These are phyloP conservation scores for Curvularia lunata DNA, from an alignment of 2,329 filamentous ascomycete genomes.

Conservation along the genomic window DNA sequence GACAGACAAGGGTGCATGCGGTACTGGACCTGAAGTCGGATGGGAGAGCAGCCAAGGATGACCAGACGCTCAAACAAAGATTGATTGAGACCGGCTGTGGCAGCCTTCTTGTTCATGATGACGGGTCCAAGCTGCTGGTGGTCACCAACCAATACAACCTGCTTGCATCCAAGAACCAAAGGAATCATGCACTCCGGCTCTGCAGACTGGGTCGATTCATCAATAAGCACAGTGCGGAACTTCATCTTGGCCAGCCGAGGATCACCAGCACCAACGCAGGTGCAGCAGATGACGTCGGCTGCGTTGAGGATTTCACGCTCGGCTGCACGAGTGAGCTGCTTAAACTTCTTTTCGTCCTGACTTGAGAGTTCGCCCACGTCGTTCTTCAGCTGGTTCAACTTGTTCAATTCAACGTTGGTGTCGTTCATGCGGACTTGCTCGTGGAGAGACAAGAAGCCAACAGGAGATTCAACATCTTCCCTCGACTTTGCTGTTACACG, in stretches of 20 bases:
- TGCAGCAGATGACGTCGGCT: slow-evolving; percentile 98
- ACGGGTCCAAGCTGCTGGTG: slow-evolving; percentile 98
- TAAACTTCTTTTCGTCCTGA: slow-evolving; percentile 98
- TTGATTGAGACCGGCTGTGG: slow-evolving; percentile 95
- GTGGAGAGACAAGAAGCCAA: slow-evolving; percentile 92
- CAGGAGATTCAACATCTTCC: slow-evolving; percentile 98
- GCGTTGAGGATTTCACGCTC: slow-evolving; percentile 95
- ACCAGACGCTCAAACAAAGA: slow-evolving; percentile 98
- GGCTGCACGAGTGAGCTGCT: slow-evolving; percentile 89
- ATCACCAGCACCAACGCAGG: slow-evolving; percentile 95
- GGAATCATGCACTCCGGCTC: slow-evolving; percentile 99
- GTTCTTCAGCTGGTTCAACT: slow-evolving; percentile 89
- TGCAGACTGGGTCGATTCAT: slow-evolving; percentile 97
- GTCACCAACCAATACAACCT: slow-evolving; percentile 97
- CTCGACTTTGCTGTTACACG: slow-evolving; percentile 98
- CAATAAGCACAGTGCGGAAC: slow-evolving; percentile 96
- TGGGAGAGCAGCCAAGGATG: slow-evolving; percentile 86
- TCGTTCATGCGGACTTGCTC: slow-evolving; percentile 98
- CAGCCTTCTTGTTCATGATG: slow-evolving; percentile 99
- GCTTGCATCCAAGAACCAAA: slow-evolving; percentile 94
- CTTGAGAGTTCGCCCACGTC: slow-evolving; percentile 91
- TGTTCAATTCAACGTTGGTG: slow-evolving; percentile 90
- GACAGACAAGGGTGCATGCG: slow-evolving; percentile 99
- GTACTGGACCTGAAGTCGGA: slow-evolving; percentile 95
- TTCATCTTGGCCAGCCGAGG: slow-evolving; percentile 96